These are phyloP conservation scores for Backusella psychrophila DNA, from an alignment of 192 early-diverging fungal genomes.

Conservation along the genomic window DNA sequence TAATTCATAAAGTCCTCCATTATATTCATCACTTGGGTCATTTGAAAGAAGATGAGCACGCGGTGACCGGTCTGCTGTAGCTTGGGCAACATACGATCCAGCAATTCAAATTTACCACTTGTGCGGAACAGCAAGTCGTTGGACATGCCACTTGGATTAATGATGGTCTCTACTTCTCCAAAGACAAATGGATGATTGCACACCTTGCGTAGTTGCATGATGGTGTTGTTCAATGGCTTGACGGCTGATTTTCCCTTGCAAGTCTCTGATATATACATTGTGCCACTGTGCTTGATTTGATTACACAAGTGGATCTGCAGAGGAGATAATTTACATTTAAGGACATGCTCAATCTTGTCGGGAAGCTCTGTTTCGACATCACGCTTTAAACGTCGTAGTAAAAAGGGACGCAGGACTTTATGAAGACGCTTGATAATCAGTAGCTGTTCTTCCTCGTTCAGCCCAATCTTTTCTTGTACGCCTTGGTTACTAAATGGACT, in stretches of 20 bases:
- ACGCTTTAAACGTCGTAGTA: constrained; percentile 94
- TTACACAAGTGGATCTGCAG: constrained; percentile 83
- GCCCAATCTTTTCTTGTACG: constrained; percentile 84
- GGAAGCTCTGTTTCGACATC: constrained; percentile 98
- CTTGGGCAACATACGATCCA: constrained; percentile 94
- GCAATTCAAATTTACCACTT: constrained; percentile 95
- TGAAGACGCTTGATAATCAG: constrained; percentile 97
- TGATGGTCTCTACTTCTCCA: constrained; percentile 81
- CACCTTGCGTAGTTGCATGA: constrained; percentile 99
- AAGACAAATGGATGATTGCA: constrained; percentile 99
- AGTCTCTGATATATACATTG: constrained; percentile 65
- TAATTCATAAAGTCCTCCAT: constrained; percentile 93
- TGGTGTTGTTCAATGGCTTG: constrained; percentile 88
- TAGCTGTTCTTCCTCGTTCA: constrained; percentile 98
- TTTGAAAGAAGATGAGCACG: constrained; percentile 81
- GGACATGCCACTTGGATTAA: constrained; percentile 70
- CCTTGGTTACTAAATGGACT: constrained; percentile 85
- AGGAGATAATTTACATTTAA: constrained; percentile 90
- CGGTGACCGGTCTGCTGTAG: constrained; percentile 77
- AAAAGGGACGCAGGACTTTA: constrained; percentile 95
- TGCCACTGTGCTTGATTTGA: constrained; percentile 81
- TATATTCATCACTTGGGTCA: constrained; percentile 93
- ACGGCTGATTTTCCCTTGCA: constrained; percentile 64
- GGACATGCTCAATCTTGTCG: constrained; percentile 93
- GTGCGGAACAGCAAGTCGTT: constrained; percentile 81